Evolutionary conservation across 2,329 filamentous ascomycete species (phyloP).

Genomic region (Trichophyton mentagrophytes): DNA sequence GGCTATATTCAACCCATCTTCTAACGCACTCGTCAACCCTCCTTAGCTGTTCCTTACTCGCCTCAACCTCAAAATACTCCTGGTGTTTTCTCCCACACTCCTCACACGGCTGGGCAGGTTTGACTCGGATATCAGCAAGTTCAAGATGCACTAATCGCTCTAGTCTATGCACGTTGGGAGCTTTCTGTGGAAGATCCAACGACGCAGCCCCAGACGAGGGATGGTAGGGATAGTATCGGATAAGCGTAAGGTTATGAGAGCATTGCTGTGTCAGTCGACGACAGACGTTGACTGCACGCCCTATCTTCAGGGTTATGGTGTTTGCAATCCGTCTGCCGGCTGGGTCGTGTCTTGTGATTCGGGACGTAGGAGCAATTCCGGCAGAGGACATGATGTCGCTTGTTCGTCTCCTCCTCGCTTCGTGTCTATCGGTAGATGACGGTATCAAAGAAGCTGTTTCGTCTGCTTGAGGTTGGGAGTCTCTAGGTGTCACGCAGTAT

Average conservation of each 20-base stretch:
- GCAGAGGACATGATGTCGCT: slow-evolving; percentile 29
- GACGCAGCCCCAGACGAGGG: slow-evolving; percentile 26
- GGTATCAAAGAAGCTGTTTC: slow-evolving; percentile 49
- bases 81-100: slow-evolving; percentile 74
- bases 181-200: slow-evolving; percentile 23
- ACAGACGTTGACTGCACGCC: slow-evolving; percentile 68
- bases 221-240: slow-evolving; percentile 83
- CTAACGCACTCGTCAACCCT: slow-evolving; percentile 60
- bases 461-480: slow-evolving; percentile 35
- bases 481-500: slow-evolving; percentile 79
- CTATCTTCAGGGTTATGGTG: slow-evolving; percentile 56
- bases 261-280: slow-evolving; percentile 80
- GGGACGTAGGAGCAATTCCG: slow-evolving; percentile 16
- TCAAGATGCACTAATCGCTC: slow-evolving; percentile 87
- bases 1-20: slow-evolving; percentile 78
- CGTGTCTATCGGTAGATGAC: slow-evolving; percentile 20
- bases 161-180: slow-evolving; percentile 74
- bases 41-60: slow-evolving; percentile 55
- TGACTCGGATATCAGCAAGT: slow-evolving; percentile 48
- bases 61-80: slow-evolving; percentile 91
- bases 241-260: slow-evolving; percentile 71
- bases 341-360: slow-evolving; percentile 9
- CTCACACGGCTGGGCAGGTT: slow-evolving; percentile 50
- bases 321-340: slow-evolving; percentile 27
- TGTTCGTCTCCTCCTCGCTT: slow-evolving; percentile 21